Evolutionary conservation across 257 asterid species (phyloP), one percentile per base, ranked within the genome.

Genomic region (Capsicum rhomboideum): DNA sequence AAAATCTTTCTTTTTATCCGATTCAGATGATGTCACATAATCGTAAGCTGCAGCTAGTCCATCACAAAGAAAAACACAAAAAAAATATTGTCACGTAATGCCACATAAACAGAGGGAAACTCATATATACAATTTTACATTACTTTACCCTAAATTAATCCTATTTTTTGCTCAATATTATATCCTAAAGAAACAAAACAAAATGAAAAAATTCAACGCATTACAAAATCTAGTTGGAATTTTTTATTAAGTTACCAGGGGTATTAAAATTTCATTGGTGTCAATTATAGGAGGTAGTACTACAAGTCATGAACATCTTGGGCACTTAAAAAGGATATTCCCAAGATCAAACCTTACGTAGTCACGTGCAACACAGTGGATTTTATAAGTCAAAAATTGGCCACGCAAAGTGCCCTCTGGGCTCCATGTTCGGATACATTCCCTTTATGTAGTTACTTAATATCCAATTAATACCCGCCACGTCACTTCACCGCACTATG

Each of bases 361-460:
- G 55, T 71, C 86, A 79, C 85, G 80, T 49, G 85, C 46, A 21
- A 28, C 37, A 77, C 82, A 26, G 82, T 46, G 26, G 61, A 17
- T 8, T 68, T n/a, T 44, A n/a, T n/a, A 21, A 29, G 18, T 80
- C 42, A 42, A 40, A 74, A 53, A 20, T 10, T 74, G 44, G 50
- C 46, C 77, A 85, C 85, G 83, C 80, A 74, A 80, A 26, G 10
- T 74, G 52, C 18, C 23, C 80, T 77, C 78, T 84, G 86, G 89
- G 84, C 80, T 87, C 94, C 92, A 88, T 78, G 77, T 81, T 12
- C 83, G 63, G 83, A 79, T 84, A 28, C 74, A 83, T 82, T 23
- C 31, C 26, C 26, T 75, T 46, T 77, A 14, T 83, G 78, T 75
- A 28, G 64, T 84, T 59, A 49, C 63, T 66, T 83, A 84, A 72